These are phyloP conservation scores for Tetrahymena malaccensis DNA, from an alignment of 73 alveolate species.

Conservation along the genomic window DNA sequence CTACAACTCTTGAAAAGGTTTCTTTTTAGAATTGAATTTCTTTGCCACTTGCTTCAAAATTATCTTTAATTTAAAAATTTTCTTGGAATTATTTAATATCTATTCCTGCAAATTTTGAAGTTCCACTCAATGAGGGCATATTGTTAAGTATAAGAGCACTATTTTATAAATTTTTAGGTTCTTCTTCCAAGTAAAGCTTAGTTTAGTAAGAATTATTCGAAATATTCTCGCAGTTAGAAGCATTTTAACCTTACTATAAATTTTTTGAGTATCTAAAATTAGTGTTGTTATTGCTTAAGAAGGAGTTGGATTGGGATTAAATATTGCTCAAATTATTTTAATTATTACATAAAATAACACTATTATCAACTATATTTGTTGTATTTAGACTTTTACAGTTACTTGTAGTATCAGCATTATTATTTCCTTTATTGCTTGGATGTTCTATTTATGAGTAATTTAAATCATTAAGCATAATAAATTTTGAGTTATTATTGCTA, in stretches of 20 bases:
- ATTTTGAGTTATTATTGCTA: neutral
- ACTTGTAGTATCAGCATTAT: neutral
- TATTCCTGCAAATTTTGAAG: neutral
- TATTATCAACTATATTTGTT: neutral
- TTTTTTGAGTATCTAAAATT: neutral
- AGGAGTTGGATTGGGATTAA: neutral
- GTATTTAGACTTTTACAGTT: neutral
- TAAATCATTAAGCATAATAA: neutral
- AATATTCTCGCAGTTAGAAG: neutral
- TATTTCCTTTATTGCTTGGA: neutral
- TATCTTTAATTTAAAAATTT: neutral
- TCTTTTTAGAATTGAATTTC: neutral
- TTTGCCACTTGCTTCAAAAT: neutral
- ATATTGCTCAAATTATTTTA: neutral
- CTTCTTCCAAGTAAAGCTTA: neutral
- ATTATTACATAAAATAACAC: neutral
- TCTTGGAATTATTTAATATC: neutral
- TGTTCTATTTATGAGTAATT: neutral
- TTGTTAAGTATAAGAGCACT: neutral
- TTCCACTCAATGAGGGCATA: neutral
- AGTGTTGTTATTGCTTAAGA: neutral
- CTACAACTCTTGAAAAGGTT: neutral
- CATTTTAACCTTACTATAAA: no score
- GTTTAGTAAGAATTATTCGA: neutral
- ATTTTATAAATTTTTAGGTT: no score